Evolutionary conservation across 768 basidiomycete genomes (phyloP).

Genomic region (Hericium alpestre): DNA sequence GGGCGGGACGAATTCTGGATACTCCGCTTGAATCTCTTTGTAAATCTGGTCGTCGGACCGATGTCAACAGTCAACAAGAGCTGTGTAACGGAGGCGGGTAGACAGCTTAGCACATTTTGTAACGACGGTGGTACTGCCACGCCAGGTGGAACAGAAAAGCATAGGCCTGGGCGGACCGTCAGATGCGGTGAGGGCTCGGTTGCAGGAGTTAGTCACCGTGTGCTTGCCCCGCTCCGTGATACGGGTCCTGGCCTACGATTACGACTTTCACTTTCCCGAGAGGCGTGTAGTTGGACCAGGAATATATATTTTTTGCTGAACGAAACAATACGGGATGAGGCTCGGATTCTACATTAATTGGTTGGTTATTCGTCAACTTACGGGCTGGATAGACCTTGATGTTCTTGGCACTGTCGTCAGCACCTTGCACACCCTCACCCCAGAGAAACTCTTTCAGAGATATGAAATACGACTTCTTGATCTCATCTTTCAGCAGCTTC

Average conservation of each 20-base stretch:
- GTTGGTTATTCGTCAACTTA: constrained; percentile 25
- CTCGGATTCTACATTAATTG: background rate
- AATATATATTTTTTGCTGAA: constrained; percentile 73
- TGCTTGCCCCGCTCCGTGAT: constrained; percentile 71
- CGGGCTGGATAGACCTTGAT: constrained; percentile 72
- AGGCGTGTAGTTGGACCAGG: constrained; percentile 80
- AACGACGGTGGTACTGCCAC: constrained; percentile 72
- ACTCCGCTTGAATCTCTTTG: constrained; percentile 73
- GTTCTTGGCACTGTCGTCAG: constrained; percentile 32
- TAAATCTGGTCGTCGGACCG: constrained; percentile 51
- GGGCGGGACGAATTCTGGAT: constrained; percentile 68
- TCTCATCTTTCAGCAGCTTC: constrained; percentile 62
- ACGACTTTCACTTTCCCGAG: constrained; percentile 79
- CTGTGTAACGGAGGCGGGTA: background rate
- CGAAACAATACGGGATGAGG: background rate
- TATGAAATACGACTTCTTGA: constrained; percentile 70
- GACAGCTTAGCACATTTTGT: constrained; percentile 43
- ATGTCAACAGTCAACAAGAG: background rate
- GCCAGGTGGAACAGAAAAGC: constrained; percentile 84
- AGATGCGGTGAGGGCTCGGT: background rate
- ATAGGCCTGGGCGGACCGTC: constrained; percentile 42
- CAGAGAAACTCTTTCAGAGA: constrained; percentile 59
- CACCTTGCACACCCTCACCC: constrained; percentile 49
- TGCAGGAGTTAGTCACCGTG: constrained; percentile 48
- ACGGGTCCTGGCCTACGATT: constrained; percentile 86